Conservation (phyloP, 805 yeast genomes). For the Naumovozyma baii region DNA sequence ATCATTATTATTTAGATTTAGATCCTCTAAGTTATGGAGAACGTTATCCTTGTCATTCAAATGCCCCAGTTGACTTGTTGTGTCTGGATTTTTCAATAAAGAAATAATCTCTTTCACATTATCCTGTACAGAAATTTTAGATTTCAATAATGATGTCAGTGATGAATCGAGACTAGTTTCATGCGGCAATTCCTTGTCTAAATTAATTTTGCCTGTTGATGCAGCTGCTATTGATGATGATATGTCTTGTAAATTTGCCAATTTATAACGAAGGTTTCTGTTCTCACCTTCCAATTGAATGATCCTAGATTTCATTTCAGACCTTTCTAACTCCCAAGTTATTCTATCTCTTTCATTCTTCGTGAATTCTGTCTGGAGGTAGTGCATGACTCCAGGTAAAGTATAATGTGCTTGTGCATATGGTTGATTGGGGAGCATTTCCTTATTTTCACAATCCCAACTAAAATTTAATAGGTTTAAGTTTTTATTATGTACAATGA, state of each 20-base stretch:
- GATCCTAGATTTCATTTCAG: slow-evolving; percentile 47
- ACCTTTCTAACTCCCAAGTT: slow-evolving; percentile 50
- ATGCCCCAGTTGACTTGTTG: slow-evolving; percentile 18
- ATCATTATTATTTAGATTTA: slow-evolving; percentile 12
- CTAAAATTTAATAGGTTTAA: no score
- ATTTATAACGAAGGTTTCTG: slow-evolving; percentile 26
- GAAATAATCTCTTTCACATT: slow-evolving; percentile 29
- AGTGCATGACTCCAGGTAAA: slow-evolving; percentile 49
- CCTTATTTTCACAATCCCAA: no score
- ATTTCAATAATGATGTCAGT: slow-evolving; percentile 9
- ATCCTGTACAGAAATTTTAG: slow-evolving; percentile 25
- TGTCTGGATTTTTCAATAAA: slow-evolving; percentile 24
- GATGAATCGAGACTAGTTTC: not conserved
- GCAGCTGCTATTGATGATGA: not conserved
- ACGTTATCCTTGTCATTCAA: slow-evolving; percentile 13
- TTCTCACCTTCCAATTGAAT: slow-evolving; percentile 47
- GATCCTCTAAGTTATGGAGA: slow-evolving; percentile 18
- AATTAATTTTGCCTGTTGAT: not conserved
- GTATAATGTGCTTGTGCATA: slow-evolving; percentile 20
- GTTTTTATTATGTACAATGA: no score
- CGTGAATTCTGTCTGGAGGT: slow-evolving; percentile 53
- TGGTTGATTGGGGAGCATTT: not conserved
- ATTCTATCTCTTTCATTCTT: slow-evolving; percentile 50
- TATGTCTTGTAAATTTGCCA: slow-evolving; percentile 7
- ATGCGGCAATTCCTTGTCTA: not conserved